Evolutionary conservation across 2,329 filamentous ascomycete species (phyloP).

Genomic region (Emericellopsis atlantica): DNA sequence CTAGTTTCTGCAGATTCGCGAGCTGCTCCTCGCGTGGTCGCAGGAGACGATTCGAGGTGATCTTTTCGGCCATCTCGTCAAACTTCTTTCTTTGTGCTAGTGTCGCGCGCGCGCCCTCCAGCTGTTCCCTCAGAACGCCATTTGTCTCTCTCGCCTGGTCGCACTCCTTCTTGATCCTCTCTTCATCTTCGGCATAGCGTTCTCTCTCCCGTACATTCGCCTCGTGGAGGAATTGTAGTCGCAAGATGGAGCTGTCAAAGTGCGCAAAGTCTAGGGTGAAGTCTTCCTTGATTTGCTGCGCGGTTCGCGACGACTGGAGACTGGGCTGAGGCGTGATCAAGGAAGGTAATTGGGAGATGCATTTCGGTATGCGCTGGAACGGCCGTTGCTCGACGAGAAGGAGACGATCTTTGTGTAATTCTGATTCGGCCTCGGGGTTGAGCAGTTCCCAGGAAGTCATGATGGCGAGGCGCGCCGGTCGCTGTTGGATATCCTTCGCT

Average conservation of each 20-base stretch:
- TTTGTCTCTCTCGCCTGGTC: constrained; percentile 69
- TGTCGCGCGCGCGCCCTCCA: constrained; percentile 64
- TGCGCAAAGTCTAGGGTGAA: constrained; percentile 78
- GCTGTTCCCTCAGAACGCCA: constrained; percentile 54
- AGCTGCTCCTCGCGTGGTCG: constrained; percentile 76
- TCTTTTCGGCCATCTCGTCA: constrained; percentile 78
- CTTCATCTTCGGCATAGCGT: constrained; percentile 70
- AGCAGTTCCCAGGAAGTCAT: constrained; percentile 52
- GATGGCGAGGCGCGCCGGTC: constrained; percentile 1
- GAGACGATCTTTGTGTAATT: constrained; percentile 77
- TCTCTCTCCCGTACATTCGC: constrained; percentile 76
- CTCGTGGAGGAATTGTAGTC: constrained; percentile 74
- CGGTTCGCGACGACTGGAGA: constrained; percentile 30
- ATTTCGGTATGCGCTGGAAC: constrained; percentile 79
- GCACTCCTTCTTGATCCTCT: constrained; percentile 66
- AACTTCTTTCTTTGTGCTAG: constrained; percentile 73
- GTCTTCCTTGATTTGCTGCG: constrained; percentile 67
- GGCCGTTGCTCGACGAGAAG: constrained; percentile 86
- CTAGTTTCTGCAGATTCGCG: constrained; percentile 64
- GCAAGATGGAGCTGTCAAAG: constrained; percentile 74
- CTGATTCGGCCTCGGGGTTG: constrained; percentile 65
- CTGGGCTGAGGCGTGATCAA: constrained; percentile 38
- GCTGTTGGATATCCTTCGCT: too few species aligned
- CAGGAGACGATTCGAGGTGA: constrained; percentile 68
- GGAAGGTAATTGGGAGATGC: constrained; percentile 57